phyloP scores from a whole-genome alignment of 2,329 filamentous ascomycete genomes.

The Allantophomopsis lycopodina region DNA sequence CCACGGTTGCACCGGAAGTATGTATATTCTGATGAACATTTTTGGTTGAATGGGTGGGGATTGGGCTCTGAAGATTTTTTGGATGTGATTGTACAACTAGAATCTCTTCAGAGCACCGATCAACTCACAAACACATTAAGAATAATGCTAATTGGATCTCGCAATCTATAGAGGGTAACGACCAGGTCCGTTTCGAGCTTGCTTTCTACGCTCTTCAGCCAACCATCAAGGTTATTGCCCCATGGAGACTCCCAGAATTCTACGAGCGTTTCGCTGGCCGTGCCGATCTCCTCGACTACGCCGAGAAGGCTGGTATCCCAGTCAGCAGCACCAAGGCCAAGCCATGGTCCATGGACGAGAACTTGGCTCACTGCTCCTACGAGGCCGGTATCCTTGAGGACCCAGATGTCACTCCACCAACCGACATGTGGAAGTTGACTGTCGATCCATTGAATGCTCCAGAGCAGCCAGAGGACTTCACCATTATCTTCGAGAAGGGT shows the following conservation, averaged over 20 bases:
- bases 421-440: slow-evolving; percentile 71
- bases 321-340: slow-evolving; percentile 62
- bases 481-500: slow-evolving; percentile 59
- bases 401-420: slow-evolving; percentile 48
- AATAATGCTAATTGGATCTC: too few relatives aligned
- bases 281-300: slow-evolving; percentile 61
- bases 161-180: slow-evolving; percentile 33
- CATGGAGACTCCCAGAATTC: slow-evolving; percentile 59
- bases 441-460: slow-evolving; percentile 56
- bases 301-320: slow-evolving; percentile 50
- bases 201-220: slow-evolving; percentile 49
- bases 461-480: slow-evolving; percentile 57
- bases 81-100: too few relatives aligned
- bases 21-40: too few relatives aligned
- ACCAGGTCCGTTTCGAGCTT: slow-evolving; percentile 53
- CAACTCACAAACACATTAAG: too few relatives aligned
- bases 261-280: slow-evolving; percentile 59
- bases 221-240: slow-evolving; percentile 58
- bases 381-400: slow-evolving; percentile 67
- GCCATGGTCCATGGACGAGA: slow-evolving; percentile 56
- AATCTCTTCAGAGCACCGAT: too few relatives aligned
- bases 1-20: slow-evolving; percentile 41
- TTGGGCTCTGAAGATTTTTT: too few relatives aligned
- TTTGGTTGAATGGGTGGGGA: too few relatives aligned
- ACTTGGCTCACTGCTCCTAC: slow-evolving; percentile 66